Conservation (phyloP, 202 grass and related monocot species). For the Hordeum pubiflorum region DNA sequence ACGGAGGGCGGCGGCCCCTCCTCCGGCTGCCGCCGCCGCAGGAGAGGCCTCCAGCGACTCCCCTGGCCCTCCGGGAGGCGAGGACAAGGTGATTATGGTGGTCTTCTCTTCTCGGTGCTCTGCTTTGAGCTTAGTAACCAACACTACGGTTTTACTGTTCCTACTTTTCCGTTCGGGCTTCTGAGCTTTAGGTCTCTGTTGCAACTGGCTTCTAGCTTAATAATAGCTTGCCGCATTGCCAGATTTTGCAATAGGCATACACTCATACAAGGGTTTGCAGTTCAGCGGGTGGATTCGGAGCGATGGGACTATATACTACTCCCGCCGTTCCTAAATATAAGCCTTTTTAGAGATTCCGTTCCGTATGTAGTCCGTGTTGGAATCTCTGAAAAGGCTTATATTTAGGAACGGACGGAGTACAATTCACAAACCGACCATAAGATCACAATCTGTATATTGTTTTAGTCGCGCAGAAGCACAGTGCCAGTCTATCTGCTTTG, state of each 20-base stretch:
- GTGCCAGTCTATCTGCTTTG: background rate
- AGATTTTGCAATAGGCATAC: background rate
- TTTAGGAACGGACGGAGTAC: too few species aligned
- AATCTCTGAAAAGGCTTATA: too few species aligned
- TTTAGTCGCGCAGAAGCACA: background rate
- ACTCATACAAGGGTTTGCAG: background rate
- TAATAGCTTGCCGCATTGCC: background rate
- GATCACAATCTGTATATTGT: background rate
- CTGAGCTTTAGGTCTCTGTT: background rate
- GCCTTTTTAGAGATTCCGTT: too few species aligned
- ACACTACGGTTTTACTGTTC: background rate
- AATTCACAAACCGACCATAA: background rate
- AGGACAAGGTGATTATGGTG: constrained; percentile 33
- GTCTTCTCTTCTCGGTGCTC: background rate
- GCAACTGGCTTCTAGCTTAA: background rate
- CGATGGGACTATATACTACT: too few species aligned
- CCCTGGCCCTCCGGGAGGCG: constrained; percentile 18
- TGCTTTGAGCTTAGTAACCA: background rate
- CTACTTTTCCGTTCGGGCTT: background rate
- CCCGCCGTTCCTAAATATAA: too few species aligned
- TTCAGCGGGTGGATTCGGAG: background rate
- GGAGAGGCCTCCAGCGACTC: constrained; percentile 20
- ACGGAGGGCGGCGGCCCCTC: background rate
- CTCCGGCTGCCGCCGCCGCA: background rate
- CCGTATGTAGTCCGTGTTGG: too few species aligned